Conservation (phyloP, 768 basidiomycete genomes). For the Boletus huronensis region DNA sequence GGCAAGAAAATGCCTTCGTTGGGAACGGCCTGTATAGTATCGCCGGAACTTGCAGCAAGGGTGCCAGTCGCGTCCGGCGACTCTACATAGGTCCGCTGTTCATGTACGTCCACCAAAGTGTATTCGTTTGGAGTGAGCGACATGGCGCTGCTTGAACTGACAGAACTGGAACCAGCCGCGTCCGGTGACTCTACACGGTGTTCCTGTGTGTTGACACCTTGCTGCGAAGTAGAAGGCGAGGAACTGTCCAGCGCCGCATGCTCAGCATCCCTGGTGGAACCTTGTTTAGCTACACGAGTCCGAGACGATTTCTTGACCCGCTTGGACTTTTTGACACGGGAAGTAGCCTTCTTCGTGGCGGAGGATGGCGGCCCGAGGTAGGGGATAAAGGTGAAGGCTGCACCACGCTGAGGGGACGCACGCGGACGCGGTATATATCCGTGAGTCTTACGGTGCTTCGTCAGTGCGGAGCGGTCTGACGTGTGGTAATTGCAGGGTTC, state of each 20-base stretch:
- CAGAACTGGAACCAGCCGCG: background rate
- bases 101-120: background rate
- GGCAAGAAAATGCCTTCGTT: background rate
- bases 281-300: background rate
- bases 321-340: too few relatives aligned
- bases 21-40: background rate
- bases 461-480: slow-evolving; percentile 13
- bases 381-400: background rate
- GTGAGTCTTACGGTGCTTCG: slow-evolving; percentile 14
- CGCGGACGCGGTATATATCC: slow-evolving; percentile 8
- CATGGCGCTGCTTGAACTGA: background rate
- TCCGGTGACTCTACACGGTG: background rate
- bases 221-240: background rate
- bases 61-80: background rate
- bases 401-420: too few relatives aligned
- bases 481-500: slow-evolving; percentile 10
- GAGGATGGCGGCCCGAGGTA: background rate
- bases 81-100: background rate
- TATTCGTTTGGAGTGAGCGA: background rate
- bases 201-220: background rate
- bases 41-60: background rate
- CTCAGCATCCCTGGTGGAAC: background rate
- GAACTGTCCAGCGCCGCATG: background rate
- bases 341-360: background rate
- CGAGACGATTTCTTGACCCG: background rate